phyloP scores from a whole-genome alignment of 805 yeast genomes.

The Wickerhamiella vanderwaltii region DNA sequence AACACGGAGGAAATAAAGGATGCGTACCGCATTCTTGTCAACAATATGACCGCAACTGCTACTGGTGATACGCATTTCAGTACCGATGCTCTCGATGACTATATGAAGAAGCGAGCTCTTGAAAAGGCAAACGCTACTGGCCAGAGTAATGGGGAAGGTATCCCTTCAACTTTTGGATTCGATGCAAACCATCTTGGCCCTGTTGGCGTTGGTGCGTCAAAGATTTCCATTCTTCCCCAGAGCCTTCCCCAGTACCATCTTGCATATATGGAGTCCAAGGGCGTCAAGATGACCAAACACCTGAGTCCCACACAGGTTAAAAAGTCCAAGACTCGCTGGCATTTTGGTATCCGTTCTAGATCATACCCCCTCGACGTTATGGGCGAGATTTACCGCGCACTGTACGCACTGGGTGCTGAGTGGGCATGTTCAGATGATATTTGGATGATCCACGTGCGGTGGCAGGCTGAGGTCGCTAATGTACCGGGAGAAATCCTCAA shows the following conservation, averaged over 20 bases:
- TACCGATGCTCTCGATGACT: slow-evolving; percentile 11
- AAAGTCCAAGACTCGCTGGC: slow-evolving; percentile 94
- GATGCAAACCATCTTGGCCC: slow-evolving; percentile 30
- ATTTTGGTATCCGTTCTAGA: slow-evolving; percentile 91
- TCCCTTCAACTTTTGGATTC: slow-evolving; percentile 31
- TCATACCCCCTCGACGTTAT: slow-evolving; percentile 95
- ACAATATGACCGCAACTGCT: slow-evolving; percentile 36
- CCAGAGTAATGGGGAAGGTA: slow-evolving; percentile 17
- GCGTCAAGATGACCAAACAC: slow-evolving; percentile 36
- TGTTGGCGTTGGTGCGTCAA: slow-evolving; percentile 34
- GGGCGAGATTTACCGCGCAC: slow-evolving; percentile 95
- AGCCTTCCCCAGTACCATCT: slow-evolving; percentile 90
- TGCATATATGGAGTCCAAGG: slow-evolving; percentile 68
- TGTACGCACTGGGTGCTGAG: slow-evolving; percentile 88
- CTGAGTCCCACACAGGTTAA: slow-evolving; percentile 43
- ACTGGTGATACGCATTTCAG: slow-evolving; percentile 11
- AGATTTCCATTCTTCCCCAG: slow-evolving; percentile 86
- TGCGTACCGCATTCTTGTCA: slow-evolving; percentile 71
- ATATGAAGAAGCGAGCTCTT: slow-evolving; percentile 12
- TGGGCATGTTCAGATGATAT: slow-evolving; percentile 96
- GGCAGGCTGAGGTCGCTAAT: slow-evolving; percentile 59
- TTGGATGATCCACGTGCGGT: slow-evolving; percentile 92
- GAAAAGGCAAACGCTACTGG: slow-evolving; percentile 8
- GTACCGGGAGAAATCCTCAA: slow-evolving; percentile 75
- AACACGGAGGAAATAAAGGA: slow-evolving; percentile 59